Conservation (phyloP, 2,329 filamentous ascomycete species). For the Sporothrix protearum region DNA sequence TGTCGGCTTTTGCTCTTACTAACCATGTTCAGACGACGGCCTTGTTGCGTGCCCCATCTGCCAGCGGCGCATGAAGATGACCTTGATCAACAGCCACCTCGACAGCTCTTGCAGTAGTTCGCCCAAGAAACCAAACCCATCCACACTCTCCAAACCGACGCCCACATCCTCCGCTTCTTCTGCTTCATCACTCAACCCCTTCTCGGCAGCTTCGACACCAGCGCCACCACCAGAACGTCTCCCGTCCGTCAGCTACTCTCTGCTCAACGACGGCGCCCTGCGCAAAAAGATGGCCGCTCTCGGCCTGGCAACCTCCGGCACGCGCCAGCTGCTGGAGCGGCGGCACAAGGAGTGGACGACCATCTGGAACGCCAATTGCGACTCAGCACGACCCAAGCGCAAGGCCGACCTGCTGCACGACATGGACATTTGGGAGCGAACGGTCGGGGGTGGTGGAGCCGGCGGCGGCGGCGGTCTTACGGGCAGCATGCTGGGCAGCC, state of each 20-base stretch:
- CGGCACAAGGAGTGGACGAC: slow-evolving; percentile 93
- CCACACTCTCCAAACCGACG: not conserved
- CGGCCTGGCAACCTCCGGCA: slow-evolving; percentile 69
- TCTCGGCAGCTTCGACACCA: slow-evolving; percentile 3
- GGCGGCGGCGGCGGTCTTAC: not conserved
- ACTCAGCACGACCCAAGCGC: slow-evolving; percentile 68
- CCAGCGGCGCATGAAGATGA: slow-evolving; percentile 71
- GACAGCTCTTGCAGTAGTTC: slow-evolving; percentile 55
- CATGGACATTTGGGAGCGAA: slow-evolving; percentile 81
- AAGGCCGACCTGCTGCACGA: slow-evolving; percentile 72
- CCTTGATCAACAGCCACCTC: slow-evolving; percentile 74
- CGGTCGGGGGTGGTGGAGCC: slow-evolving; percentile 57
- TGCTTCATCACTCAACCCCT: slow-evolving; percentile 5
- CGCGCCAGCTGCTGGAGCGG: slow-evolving; percentile 65
- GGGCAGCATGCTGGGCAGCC: slow-evolving; percentile 29
- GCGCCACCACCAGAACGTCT: slow-evolving; percentile 55
- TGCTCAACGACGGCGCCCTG: slow-evolving; percentile 75
- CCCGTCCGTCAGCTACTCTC: slow-evolving; percentile 77
- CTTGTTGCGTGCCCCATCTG: slow-evolving; percentile 84
- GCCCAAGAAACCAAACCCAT: slow-evolving; percentile 30
- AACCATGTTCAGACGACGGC: slow-evolving; percentile 57
- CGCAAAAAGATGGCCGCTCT: slow-evolving; percentile 78
- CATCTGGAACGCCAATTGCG: slow-evolving; percentile 95
- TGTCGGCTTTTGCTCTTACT: not conserved
- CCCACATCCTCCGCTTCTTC: not conserved